Base-by-base conservation (phyloP, 148 eudicot genomes). In the Vaccinium myrtillus region DNA sequence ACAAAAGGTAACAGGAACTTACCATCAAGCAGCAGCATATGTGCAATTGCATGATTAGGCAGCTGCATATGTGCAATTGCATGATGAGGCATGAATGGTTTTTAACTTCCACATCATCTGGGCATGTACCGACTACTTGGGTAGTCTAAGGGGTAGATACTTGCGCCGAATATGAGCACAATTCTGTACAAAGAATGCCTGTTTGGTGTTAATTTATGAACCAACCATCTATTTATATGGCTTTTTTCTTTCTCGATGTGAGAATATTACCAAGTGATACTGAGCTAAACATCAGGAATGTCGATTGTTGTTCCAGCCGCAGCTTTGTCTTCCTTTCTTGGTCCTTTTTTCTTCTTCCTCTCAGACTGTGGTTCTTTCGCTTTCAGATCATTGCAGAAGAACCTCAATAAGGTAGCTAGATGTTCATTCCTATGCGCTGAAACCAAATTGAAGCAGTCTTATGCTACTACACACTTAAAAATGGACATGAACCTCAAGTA, bases 351-450 rank as follows among this genome's bases (percentile, higher is more conserved):
- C 82, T 95, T 86, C 87, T 90, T 96, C 87, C 91, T 93, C 74
- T 96, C 99, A 23, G 96, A 88, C 82, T 86, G 93, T 71, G 99
- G 98, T 81, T 96, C 99, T 87, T 95, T 95, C 67, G 94, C 93
- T 92, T 94, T 96, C 86, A 96, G 88, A 79, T 94, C 92, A 81
- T 94, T 89, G 88, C 90, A 55, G 89, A 93, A 89, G 84, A 92
- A 84, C 83, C 98, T 91, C 87, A 96, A 87, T 55, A 91, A 91
- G 46, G 84, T 59, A 61, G 93, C 82, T 74, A 96, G 89, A 83
- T 89, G 89, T 87, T 93, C 95, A 84, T 96, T 96, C 75, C 98
- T 93, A 88, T 97, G 99, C 84, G 96, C 99, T 91, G 91, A 77
- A 91, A 89, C 49, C 75, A 86, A 83, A 77, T 55, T 48, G 61